phyloP scores from a whole-genome alignment of 768 basidiomycete genomes.

The Tephrocybe rancida region DNA sequence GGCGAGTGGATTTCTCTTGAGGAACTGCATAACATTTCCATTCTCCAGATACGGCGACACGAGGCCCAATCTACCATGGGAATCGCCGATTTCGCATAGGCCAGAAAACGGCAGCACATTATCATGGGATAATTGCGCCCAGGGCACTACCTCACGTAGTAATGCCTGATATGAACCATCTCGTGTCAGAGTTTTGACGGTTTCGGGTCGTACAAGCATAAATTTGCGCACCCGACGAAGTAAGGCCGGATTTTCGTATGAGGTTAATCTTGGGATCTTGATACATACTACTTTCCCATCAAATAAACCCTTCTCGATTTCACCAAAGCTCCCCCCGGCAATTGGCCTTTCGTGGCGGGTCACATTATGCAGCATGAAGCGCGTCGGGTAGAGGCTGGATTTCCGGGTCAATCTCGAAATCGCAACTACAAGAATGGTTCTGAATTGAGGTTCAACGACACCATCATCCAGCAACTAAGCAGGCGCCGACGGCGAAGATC shows the following conservation, averaged over 20 bases:
- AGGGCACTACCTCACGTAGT: background rate
- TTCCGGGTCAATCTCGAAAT: background rate
- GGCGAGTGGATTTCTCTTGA: background rate
- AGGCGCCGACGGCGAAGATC: background rate
- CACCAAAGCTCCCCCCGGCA: background rate
- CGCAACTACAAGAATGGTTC: background rate
- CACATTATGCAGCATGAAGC: background rate
- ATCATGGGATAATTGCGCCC: background rate
- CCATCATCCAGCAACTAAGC: background rate
- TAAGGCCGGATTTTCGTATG: no score
- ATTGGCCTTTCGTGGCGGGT: background rate
- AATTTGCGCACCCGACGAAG: background rate
- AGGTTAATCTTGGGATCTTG: no score
- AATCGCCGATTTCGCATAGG: background rate
- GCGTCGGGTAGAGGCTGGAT: background rate
- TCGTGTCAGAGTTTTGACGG: background rate
- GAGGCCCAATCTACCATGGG: background rate
- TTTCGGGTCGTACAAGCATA: no score
- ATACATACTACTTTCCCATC: background rate
- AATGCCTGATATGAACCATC: background rate
- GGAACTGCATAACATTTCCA: background rate
- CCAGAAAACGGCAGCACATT: background rate
- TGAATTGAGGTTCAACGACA: background rate
- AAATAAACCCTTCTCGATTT: background rate
- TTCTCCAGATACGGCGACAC: conserved; percentile 2